Evolutionary conservation across 345 rosid genomes (phyloP).

Genomic region (Draba incana): DNA sequence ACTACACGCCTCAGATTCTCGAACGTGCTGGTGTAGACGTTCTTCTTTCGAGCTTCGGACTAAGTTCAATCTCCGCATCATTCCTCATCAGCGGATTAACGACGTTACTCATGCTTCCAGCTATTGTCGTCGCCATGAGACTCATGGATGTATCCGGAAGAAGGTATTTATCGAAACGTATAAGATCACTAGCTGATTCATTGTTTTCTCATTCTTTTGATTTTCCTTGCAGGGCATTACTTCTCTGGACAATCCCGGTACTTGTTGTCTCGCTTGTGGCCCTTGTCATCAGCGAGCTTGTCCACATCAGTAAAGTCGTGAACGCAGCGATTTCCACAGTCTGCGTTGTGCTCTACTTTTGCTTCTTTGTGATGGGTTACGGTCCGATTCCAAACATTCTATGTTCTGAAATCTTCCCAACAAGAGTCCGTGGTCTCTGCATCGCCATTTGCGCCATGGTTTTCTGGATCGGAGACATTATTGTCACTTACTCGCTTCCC

Average conservation of each 20-base stretch:
- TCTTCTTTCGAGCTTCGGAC: constrained; percentile 73
- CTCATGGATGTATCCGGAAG: constrained; percentile 95
- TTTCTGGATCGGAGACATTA: constrained; percentile 85
- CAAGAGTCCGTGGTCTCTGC: constrained; percentile 96
- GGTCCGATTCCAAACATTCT: constrained; percentile 97
- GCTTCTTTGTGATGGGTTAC: constrained; percentile 82
- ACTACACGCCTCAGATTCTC: constrained; percentile 98
- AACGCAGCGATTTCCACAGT: constrained; percentile 73
- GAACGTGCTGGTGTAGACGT: constrained; percentile 91
- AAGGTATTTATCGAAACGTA: constrained; percentile 51
- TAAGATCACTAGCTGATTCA: background rate
- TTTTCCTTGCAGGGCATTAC: constrained; percentile 61
- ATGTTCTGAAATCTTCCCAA: constrained; percentile 97
- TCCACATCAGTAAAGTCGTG: constrained; percentile 54
- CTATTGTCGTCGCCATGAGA: constrained; percentile 86
- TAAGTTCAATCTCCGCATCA: constrained; percentile 77
- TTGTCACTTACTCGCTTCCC: constrained; percentile 87
- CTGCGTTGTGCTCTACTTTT: constrained; percentile 84
- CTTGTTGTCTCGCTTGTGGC: constrained; percentile 67
- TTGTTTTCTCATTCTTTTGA: constrained; percentile 8
- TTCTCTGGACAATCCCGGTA: constrained; percentile 85
- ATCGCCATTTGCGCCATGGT: constrained; percentile 90
- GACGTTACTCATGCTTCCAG: constrained; percentile 92
- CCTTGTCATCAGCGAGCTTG: constrained; percentile 61
- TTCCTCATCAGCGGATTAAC: constrained; percentile 92